These are phyloP conservation scores for Chlorella variabilis DNA, from an alignment of 163 green algal species.

Conservation along the genomic window DNA sequence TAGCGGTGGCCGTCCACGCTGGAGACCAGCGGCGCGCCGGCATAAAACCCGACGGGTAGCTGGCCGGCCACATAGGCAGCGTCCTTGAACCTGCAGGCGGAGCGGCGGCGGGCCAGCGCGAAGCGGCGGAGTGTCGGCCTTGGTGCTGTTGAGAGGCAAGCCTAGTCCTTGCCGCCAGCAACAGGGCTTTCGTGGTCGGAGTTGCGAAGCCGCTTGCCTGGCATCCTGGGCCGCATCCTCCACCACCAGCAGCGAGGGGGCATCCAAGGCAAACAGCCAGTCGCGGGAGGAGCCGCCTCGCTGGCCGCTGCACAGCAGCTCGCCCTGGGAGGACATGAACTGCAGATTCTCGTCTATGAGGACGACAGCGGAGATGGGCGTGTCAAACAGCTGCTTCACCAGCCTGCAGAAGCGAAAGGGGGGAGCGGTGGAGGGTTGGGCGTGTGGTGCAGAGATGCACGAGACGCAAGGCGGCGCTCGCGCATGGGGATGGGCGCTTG, in stretches of 20 bases:
- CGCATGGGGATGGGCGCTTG: no score
- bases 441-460: no score
- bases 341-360: not conserved
- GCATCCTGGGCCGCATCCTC: not conserved
- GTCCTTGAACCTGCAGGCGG: not conserved
- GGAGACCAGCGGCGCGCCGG: constrained; percentile 60
- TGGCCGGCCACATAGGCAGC: constrained; percentile 31
- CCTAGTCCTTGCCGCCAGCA: not conserved
- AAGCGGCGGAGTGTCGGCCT: no score
- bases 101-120: not conserved
- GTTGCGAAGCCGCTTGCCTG: not conserved
- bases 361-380: not conserved
- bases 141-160: not conserved
- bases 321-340: no score
- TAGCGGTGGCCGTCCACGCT: constrained; percentile 49
- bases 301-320: no score
- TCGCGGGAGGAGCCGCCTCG: not conserved
- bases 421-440: no score
- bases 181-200: no score
- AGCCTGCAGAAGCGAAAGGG: not conserved
- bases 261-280: not conserved
- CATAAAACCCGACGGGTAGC: constrained; percentile 64
- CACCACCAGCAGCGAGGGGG: not conserved
- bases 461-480: not conserved
- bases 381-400: not conserved